These are phyloP conservation scores for Populus tomentosa DNA, from an alignment of 441 rosid genomes.

Conservation along the genomic window DNA sequence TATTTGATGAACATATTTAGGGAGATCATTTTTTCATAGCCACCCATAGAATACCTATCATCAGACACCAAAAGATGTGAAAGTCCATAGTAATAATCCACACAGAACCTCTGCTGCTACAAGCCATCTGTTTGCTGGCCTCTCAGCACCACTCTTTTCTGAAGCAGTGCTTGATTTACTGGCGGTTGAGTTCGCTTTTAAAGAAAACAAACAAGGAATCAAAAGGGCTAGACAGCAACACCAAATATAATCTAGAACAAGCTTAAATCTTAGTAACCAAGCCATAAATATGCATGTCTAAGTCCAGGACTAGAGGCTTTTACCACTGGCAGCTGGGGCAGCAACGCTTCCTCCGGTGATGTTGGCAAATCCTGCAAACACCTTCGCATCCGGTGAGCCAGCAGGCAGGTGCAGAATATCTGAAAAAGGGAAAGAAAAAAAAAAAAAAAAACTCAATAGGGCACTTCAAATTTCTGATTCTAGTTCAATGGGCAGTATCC, in stretches of 20 bases:
- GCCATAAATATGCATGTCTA: background rate
- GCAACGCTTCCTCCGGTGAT: slow-evolving; percentile 19
- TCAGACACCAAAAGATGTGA: background rate
- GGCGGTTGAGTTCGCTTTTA: slow-evolving; percentile 25
- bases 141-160: slow-evolving; percentile 37
- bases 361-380: slow-evolving; percentile 48
- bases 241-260: background rate
- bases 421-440: slow-evolving; percentile 17
- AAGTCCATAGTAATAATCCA: slow-evolving; percentile 29
- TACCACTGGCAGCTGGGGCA: slow-evolving; percentile 32
- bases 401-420: slow-evolving; percentile 65
- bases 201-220: background rate
- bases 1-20: background rate
- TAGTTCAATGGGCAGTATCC: background rate
- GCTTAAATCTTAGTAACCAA: background rate
- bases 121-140: slow-evolving; percentile 10
- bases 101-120: slow-evolving; percentile 37
- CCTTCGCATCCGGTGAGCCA: slow-evolving; percentile 59
- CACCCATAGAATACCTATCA: background rate
- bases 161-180: slow-evolving; percentile 21
- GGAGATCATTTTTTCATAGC: background rate
- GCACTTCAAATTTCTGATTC: background rate
- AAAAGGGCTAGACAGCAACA: background rate
- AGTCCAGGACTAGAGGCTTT: background rate
- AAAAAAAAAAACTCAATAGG: background rate